Percentiles rank a stretch among this genome's conserved stretches.
These are phyloP conservation scores for Magnaporthiopsis rhizophila DNA, from an alignment of 2,329 filamentous ascomycete genomes.

Conservation along the genomic window DNA sequence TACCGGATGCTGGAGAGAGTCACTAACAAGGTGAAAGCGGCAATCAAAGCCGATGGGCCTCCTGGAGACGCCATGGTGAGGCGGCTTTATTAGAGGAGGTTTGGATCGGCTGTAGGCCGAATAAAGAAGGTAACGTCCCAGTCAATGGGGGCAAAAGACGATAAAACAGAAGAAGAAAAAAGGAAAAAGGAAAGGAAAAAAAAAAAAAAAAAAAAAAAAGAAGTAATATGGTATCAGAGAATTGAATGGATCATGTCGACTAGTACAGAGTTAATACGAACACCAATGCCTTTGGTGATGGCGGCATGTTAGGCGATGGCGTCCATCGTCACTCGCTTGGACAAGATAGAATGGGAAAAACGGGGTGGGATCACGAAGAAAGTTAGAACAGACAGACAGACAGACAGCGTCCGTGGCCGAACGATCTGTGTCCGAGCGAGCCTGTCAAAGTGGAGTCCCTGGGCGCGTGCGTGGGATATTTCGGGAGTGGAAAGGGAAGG, in stretches of 20 bases:
- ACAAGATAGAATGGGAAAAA: not conserved
- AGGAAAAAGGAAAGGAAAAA: not conserved
- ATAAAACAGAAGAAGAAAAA: slow-evolving; percentile 10
- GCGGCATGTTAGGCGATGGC: not conserved
- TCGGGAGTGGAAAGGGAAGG: not conserved
- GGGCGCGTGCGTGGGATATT: not conserved
- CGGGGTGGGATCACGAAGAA: not conserved
- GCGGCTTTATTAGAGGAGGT: slow-evolving; percentile 10
- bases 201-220: slow-evolving; percentile 2
- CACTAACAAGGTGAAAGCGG: slow-evolving; percentile 48
- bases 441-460: slow-evolving; percentile 1
- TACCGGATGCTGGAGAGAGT: not conserved
- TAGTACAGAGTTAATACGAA: not conserved
- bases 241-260: not conserved
- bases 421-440: not conserved
- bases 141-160: slow-evolving; percentile 36
- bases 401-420: not conserved
- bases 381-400: slow-evolving; percentile 5
- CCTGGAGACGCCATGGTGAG: slow-evolving; percentile 36
- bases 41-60: slow-evolving; percentile 40
- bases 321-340: not conserved
- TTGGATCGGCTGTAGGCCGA: slow-evolving; percentile 14
- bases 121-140: slow-evolving; percentile 26
- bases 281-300: slow-evolving; percentile 5
- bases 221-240: slow-evolving; percentile 6